Evolutionary conservation across 305 asterid species (phyloP).

Genomic region (Fraxinus paxiana): DNA sequence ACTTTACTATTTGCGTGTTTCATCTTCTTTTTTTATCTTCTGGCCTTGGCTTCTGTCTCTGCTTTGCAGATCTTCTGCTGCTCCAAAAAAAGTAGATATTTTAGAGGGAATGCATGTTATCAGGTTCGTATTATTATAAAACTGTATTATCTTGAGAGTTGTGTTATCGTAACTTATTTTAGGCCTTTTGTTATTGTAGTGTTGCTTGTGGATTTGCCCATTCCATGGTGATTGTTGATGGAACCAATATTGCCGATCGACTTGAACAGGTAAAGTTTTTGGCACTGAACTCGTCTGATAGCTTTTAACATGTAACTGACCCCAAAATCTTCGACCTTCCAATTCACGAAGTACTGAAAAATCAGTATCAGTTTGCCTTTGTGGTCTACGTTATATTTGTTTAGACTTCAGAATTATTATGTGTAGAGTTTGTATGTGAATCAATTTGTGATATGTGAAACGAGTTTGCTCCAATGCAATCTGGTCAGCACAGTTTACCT

Average conservation of each 20-base stretch:
- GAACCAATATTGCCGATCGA: conserved; percentile 55
- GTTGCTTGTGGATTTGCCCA: conserved; percentile 93
- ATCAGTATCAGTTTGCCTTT: not conserved
- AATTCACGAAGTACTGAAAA: not conserved
- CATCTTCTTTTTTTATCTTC: not conserved
- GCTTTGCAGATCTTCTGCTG: conserved; percentile 76
- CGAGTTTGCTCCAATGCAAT: not conserved
- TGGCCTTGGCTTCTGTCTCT: not conserved
- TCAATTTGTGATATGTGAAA: not conserved
- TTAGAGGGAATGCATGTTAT: conserved; percentile 91
- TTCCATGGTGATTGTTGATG: conserved; percentile 75
- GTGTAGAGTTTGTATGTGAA: not conserved
- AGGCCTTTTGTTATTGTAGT: conserved; percentile 35
- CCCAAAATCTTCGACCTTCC: not conserved
- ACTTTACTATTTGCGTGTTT: not conserved
- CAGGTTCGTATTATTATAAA: conserved; percentile 43
- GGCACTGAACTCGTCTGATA: not conserved
- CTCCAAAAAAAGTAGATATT: conserved; percentile 79
- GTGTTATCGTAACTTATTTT: conserved; percentile 15
- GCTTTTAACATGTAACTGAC: not conserved
- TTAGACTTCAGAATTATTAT: not conserved
- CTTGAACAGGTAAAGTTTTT: conserved; percentile 63
- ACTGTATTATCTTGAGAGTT: not conserved
- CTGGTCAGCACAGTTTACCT: not conserved
- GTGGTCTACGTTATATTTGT: not conserved